Evolutionary conservation across 495 filamentous ascomycete genomes (phyloP), one percentile per base, ranked within the genome.

Genomic region (Xylaria bambusicola): DNA sequence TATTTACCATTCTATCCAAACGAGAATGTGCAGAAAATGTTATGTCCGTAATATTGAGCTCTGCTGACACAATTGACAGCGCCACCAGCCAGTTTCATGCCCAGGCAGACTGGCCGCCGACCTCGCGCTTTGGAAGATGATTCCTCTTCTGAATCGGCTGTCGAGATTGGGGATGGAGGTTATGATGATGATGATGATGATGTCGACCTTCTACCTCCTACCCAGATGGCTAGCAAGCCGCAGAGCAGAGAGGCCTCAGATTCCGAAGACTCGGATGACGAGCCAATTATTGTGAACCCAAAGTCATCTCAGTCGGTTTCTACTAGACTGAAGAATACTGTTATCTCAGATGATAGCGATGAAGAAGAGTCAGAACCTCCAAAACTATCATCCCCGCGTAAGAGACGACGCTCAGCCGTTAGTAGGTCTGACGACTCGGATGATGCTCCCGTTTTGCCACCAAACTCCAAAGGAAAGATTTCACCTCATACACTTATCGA

Each of bases 281-380:
- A 40, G 40, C 50, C 44, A 45, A 52, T 6, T 1, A 29, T 21
- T 41, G 33, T n/a, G 52, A 27, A 46, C 45, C 23, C 24, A 1
- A 58, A 41, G 31, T 68, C 67, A 15, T 68, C 65, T 1, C 67
- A 70, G 41, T 67, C 67, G 18, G 60, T 70, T 36, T 65, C 67
- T 27, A 60, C 64, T 18, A 67, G 52, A 15, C 58, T 67, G 1
- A 56, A 27, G 13, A 57, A 48, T n/a, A 50, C 62, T 17, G 47
- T 62, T 8, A 54, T 68, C 15, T 27, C 53, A 8, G 54, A 51
- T 4, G 62, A 70, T 20, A 41, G 38, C 21, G 49, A 53, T 20
- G 48, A 60, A 3, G 49, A 53, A 18, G 47, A 51, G 26, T 47
- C 24, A 7, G 52, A 45, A 15, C 56, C 48, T 12, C 48, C 59